phyloP scores from a whole-genome alignment of 2,329 filamentous ascomycete species.

The Cercospora sp. region DNA sequence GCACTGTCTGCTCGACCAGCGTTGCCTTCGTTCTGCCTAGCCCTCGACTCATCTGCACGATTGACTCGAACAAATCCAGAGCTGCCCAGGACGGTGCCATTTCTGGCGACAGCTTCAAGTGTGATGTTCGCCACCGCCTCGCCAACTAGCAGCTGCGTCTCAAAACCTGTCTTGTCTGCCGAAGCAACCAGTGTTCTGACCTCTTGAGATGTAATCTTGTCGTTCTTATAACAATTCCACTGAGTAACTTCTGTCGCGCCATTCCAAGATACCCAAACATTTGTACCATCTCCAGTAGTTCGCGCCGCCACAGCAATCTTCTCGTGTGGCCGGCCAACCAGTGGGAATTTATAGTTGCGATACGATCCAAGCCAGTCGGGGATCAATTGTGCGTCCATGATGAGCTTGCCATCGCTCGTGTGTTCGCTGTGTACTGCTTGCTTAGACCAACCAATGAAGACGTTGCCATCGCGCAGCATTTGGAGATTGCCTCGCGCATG shows the following conservation, averaged over 20 bases:
- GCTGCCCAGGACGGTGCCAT: not conserved
- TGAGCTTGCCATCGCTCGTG: slow-evolving; percentile 45
- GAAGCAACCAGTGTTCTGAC: not conserved
- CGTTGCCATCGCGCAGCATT: slow-evolving; percentile 53
- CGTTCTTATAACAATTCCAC: not conserved
- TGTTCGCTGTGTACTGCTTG: slow-evolving; percentile 39
- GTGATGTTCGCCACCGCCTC: not conserved
- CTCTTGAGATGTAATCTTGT: not conserved
- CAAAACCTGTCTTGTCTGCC: not conserved
- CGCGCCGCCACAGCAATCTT: not conserved
- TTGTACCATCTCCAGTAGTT: not conserved
- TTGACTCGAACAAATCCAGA: not conserved
- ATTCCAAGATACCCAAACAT: not conserved
- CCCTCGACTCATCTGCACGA: not conserved
- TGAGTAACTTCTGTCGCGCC: not conserved
- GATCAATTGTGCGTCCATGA: slow-evolving; percentile 49
- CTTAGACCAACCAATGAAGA: slow-evolving; percentile 53
- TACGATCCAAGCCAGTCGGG: slow-evolving; percentile 47
- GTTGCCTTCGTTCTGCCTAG: not conserved
- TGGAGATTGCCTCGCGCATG: slow-evolving; percentile 40
- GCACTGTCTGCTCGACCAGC: not conserved
- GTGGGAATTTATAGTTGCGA: slow-evolving; percentile 52
- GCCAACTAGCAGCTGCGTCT: not conserved
- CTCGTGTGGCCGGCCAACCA: slow-evolving; percentile 38
- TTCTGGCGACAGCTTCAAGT: not conserved